These are phyloP conservation scores for Colletotrichum tamarilloi DNA, from an alignment of 2,329 filamentous ascomycete genomes.

Conservation along the genomic window DNA sequence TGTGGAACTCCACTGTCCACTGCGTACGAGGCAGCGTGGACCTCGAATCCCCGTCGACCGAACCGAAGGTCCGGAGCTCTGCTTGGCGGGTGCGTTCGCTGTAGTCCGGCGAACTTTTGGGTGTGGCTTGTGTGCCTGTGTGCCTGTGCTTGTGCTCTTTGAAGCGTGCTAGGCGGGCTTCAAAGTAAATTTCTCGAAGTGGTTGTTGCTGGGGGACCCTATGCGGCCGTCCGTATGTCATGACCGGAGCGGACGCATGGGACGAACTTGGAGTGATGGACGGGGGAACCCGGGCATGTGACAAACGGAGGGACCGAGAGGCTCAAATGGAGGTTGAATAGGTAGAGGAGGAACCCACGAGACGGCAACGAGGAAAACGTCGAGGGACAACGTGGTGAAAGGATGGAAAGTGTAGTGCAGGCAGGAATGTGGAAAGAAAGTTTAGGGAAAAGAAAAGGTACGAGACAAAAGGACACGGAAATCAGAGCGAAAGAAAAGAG, in stretches of 20 bases:
- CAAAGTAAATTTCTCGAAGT: not conserved
- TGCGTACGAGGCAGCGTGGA: conserved; percentile 32
- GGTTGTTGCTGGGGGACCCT: conserved; percentile 6
- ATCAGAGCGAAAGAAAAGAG: not conserved
- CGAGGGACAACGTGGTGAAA: not conserved
- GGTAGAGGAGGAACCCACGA: conserved; percentile 3
- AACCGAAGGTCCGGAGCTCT: conserved; percentile 22
- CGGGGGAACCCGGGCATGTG: conserved; percentile 26
- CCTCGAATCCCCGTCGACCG: conserved; percentile 14
- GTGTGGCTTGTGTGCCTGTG: not conserved
- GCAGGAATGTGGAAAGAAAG: not conserved
- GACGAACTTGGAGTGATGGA: conserved; percentile 26
- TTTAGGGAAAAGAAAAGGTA: conserved; percentile 8
- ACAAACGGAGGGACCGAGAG: conserved; percentile 2
- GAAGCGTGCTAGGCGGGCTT: not conserved
- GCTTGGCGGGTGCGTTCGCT: conserved; percentile 17
- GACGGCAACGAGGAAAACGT: not conserved
- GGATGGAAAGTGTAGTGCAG: not conserved
- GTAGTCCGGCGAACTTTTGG: not conserved
- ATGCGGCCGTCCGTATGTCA: conserved; percentile 26
- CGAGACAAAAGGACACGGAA: not conserved
- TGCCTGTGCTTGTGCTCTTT: not conserved
- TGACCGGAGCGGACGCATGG: conserved; percentile 24
- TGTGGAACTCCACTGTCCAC: conserved; percentile 27
- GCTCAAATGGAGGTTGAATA: not conserved